Base-by-base conservation (phyloP, 2,329 filamentous ascomycete species). In the Amauroascus niger region DNA sequence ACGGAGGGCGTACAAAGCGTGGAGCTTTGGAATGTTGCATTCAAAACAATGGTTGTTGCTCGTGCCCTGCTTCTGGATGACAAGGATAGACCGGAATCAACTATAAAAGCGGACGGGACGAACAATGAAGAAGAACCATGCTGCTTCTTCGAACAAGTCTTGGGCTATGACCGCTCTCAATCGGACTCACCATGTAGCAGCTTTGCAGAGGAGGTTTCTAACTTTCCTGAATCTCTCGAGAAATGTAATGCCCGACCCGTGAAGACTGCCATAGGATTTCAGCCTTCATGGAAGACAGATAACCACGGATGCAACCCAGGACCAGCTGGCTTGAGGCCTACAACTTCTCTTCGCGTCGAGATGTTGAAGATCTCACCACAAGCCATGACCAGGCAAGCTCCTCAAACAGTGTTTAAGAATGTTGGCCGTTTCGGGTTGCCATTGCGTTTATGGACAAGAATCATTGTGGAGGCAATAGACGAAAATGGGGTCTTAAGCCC, bases 1-100 rank as follows among this genome's bases (percentile, higher is more conserved):
- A 56, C 53, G 0, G 63, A 65, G 20, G 62, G 64, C 0, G 35
- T 64, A 13, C 55, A 57, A 26, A 55, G 54, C 20, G 60, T 59
- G n/a, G 61, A 65, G 1, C 57, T 68, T 30, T 67, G 64, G 63
- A 56, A 55, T 35, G 57, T 58, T 32, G 61, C 66, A 0, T 48
- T 68, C 48, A 59, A 56, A 40, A 66, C 67, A 61, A 61, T 66
- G 59, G 50, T 60, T 0, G 40, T 62, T 6, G 58, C 62, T 6
- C 63, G 66, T 3, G 59, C 62, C 6, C 45, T 69, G n/a, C 54
- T 69, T 9, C 49, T 68, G n/a, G 63, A 67, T n/a, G 62, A 64
- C 26, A 53, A 55, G 13, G 57, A 64, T 46, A 63, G 60, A 18
- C 48, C 35, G 30, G 30, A 55, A 41, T 41, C 39, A 22, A 8